Evolutionary conservation across 2,329 filamentous ascomycete genomes (phyloP), one percentile per base, ranked within the genome.

Genomic region (Akanthomyces uredinophilus): DNA sequence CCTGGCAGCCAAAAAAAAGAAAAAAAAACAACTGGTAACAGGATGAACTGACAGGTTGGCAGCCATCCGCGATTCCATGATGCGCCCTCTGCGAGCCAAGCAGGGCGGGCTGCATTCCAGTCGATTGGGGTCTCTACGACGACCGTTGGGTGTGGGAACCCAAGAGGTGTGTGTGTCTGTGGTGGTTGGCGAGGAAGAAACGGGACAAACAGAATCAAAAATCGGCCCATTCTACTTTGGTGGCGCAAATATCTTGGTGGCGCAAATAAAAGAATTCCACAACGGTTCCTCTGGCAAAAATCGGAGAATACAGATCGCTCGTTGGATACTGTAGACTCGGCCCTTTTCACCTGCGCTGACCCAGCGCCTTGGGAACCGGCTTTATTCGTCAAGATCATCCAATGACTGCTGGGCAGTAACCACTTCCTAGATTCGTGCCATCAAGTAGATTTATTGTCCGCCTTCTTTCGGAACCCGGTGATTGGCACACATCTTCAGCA

Each of bases 101-200:
- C 27, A 52, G 44, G 58, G 39, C 41, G n/a, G 41, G 43, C 10
- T n/a, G 32, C 59, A 61, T 61, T 61, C 59, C 59, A 61, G 50
- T 47, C 32, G 27, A 22, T 37, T 7, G 20, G 32, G 41, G 59
- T 61, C 50, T 55, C 59, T 61, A 61, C 59, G 20, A 53, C 59
- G 59, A 54, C 50, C 41, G 32, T 49, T 24, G n/a, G 14, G 46
- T 37, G 58, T 46, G 49, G 46, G 11, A 43, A 16, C 29, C 14
- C 10, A 18, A 20, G 37, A 13, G 35, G 18, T 2, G 37, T n/a
- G 58, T 20, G 58, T 24, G 50, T 20, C 7, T 7, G 18, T 16
- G 27, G 16, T 29, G 44, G 22, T n/a, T 14, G 41, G 37, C n/a
- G 24, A 3, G 16, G 4, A 13, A 7, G 10, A 35, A 11, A 35